Conservation (phyloP, 176 grass and related monocot genomes). For the Saccharum officinarum region DNA sequence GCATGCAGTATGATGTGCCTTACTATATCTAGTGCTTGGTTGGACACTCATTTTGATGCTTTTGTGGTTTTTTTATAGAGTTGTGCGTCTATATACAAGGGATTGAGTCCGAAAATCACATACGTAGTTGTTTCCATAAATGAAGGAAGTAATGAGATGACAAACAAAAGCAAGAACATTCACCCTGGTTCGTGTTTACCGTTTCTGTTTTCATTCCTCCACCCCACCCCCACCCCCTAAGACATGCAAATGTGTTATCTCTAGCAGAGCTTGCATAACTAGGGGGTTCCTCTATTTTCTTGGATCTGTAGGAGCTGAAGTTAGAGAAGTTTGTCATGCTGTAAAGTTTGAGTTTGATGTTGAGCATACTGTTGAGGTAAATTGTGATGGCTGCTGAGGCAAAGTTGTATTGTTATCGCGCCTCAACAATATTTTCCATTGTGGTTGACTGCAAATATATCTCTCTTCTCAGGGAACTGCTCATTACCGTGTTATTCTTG, state of each 20-base stretch:
- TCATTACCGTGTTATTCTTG: not conserved
- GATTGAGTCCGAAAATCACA: not conserved
- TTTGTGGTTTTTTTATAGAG: not conserved
- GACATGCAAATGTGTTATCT: no score
- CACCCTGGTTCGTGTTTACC: no score
- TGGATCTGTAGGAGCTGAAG: not conserved
- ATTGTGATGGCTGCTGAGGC: no score
- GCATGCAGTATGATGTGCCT: not conserved
- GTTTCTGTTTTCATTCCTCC: no score
- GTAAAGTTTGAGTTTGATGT: not conserved
- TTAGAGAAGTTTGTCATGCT: not conserved
- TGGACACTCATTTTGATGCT: not conserved
- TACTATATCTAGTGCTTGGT: not conserved
- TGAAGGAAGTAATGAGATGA: no score
- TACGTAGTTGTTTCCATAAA: no score
- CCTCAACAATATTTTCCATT: not conserved
- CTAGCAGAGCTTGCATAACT: no score
- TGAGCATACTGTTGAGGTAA: not conserved
- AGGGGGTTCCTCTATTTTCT: not conserved
- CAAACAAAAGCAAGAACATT: no score
- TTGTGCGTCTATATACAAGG: not conserved
- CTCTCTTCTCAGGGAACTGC: not conserved
- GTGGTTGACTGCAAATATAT: not conserved
- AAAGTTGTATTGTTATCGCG: not conserved
- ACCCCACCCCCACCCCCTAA: no score